These are phyloP conservation scores for Fraxinus albicans DNA, from an alignment of 305 asterid genomes.

Conservation along the genomic window DNA sequence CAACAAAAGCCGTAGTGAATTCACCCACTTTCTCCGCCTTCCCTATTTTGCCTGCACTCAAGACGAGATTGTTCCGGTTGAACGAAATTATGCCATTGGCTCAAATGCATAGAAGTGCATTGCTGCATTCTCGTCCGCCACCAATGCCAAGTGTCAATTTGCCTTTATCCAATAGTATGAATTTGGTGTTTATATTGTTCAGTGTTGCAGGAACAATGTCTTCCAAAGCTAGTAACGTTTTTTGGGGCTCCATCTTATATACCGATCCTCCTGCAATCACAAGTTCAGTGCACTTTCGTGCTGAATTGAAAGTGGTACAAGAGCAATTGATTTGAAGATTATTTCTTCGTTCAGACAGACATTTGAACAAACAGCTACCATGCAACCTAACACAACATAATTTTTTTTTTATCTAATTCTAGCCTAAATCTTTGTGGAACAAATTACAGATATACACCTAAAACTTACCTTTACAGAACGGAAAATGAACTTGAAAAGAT, in stretches of 20 bases:
- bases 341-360: background rate
- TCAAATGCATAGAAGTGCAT: slow-evolving; percentile 64
- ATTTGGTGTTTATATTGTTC: slow-evolving; percentile 55
- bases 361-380: slow-evolving; percentile 17
- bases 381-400: background rate
- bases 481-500: background rate
- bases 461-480: background rate
- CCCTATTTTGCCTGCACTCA: slow-evolving; percentile 74
- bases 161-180: slow-evolving; percentile 63
- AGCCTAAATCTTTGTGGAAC: background rate
- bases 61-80: slow-evolving; percentile 37
- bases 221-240: slow-evolving; percentile 34
- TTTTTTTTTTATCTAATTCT: background rate
- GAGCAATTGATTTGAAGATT: background rate
- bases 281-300: background rate
- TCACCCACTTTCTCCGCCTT: slow-evolving; percentile 59
- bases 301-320: background rate
- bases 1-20: slow-evolving; percentile 59
- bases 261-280: background rate
- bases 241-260: slow-evolving; percentile 24
- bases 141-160: too few relatives aligned
- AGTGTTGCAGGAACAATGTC: slow-evolving; percentile 55
- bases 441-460: background rate
- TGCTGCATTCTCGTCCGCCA: too few relatives aligned
- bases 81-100: slow-evolving; percentile 60